phyloP scores from a whole-genome alignment of 1,139 yeast genomes.

The Diutina ranongensis region DNA sequence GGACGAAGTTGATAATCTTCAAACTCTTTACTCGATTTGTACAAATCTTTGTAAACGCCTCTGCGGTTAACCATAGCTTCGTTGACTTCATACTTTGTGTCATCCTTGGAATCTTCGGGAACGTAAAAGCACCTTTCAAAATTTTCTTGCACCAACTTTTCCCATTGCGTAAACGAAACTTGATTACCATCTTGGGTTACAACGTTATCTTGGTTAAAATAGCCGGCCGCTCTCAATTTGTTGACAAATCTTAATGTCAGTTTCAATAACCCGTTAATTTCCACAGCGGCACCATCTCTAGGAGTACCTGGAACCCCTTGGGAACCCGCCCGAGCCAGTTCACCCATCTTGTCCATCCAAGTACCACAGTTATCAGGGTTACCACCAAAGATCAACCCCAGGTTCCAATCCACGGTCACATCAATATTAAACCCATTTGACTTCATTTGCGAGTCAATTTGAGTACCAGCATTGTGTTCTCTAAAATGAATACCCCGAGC shows the following conservation, averaged over 20 bases:
- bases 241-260: constrained; percentile 74
- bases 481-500: constrained; percentile 81
- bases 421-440: constrained; percentile 87
- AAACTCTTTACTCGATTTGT: constrained; percentile 67
- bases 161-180: constrained; percentile 58
- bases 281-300: constrained; percentile 94
- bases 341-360: constrained; percentile 99
- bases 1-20: constrained; percentile 94
- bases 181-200: constrained; percentile 38
- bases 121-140: constrained; percentile 74
- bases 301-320: constrained; percentile 96
- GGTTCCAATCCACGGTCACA: constrained; percentile 74
- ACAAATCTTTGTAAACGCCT: constrained; percentile 88
- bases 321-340: constrained; percentile 69
- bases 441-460: constrained; percentile 82
- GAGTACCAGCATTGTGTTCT: constrained; percentile 92
- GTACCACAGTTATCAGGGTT: constrained; percentile 92
- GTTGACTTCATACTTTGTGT: constrained; percentile 48
- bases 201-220: constrained; percentile 24
- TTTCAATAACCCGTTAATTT: constrained; percentile 80
- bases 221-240: constrained; percentile 39
- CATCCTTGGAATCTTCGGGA: constrained; percentile 48
- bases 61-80: constrained; percentile 64
- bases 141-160: constrained; percentile 49
- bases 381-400: constrained; percentile 86